These are phyloP conservation scores for Fusarium illudens DNA, from an alignment of 2,329 filamentous ascomycete genomes.

Conservation along the genomic window DNA sequence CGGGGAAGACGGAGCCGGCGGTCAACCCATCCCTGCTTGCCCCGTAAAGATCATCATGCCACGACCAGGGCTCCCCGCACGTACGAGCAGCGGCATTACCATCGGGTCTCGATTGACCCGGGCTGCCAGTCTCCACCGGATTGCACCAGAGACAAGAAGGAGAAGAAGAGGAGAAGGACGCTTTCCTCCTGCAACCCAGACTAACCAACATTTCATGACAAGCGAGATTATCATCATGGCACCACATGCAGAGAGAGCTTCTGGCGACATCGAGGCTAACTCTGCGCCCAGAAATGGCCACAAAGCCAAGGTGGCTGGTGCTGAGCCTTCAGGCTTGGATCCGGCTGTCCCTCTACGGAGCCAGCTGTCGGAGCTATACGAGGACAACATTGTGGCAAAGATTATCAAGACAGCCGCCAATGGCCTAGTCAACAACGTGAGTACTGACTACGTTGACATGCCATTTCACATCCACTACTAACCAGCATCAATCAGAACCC, in stretches of 20 bases:
- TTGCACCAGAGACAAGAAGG: not conserved
- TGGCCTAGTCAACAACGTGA: slow-evolving; percentile 26
- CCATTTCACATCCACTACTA: not conserved
- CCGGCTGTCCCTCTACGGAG: not conserved
- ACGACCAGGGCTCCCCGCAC: not conserved
- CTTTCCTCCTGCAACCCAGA: not conserved
- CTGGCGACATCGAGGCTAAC: not conserved
- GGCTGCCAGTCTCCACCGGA: not conserved
- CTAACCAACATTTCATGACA: not conserved
- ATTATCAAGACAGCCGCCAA: slow-evolving; percentile 22
- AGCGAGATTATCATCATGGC: not conserved
- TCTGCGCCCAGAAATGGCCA: not conserved
- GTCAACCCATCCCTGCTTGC: not conserved
- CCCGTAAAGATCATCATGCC: not conserved
- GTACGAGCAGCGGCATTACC: not conserved
- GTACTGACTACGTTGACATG: not conserved
- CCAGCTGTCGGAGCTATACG: slow-evolving; percentile 19
- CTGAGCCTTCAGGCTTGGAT: not conserved
- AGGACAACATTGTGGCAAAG: slow-evolving; percentile 35
- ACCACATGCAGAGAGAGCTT: not conserved
- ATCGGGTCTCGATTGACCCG: not conserved
- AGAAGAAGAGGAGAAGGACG: not conserved
- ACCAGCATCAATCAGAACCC: slow-evolving; percentile 27
- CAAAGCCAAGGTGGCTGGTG: not conserved
- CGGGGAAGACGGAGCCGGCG: not conserved